Evolutionary conservation across 805 yeast genomes (phyloP), one percentile per base, ranked within the genome.

Genomic region (Kluyveromyces wickerhamii): DNA sequence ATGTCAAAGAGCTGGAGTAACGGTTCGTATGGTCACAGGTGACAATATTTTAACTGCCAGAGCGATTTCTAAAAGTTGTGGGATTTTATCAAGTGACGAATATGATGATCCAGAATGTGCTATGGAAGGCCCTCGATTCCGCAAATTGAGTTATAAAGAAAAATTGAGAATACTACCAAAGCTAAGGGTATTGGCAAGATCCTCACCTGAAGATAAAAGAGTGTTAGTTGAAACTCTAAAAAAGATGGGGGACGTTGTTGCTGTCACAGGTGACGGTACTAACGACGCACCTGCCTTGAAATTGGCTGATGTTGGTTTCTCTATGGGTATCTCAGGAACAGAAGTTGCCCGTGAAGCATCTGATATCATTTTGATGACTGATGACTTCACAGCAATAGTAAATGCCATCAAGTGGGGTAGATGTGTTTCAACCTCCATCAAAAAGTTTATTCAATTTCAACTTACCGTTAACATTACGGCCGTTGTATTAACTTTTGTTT

Each of bases 261-360:
- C 98, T 1, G 97, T 89, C 22, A 92, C 99, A 24, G 99, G 98
- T 54, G 99, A 92, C 59, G 99, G 99, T 61, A 89, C 97, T 7
- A 92, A 92, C 58, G 99, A 92, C 69, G 98, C 97, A 0, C 96
- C 96, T 11, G 97, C 98, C 3, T 71, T 92, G 52, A 86, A 89
- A 53, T 68, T 88, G 39, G 99, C 98, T 0, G 97, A 92, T 62
- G 95, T 92, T 39, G 99, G 99, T 2, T 89, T 92, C 54, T 84
- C 97, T 2, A 92, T 92, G 99, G 99, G 99, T 45, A 85, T 88
- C 41, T 72, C 95, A 7, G 99, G 99, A 45, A 92, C 98, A 2
- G 99, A 92, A 62, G 97, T 92, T 42, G 98, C 99, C 7, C 76
- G 96, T 59, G 99, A 92, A 57, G 98, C 98, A 6, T 84, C 89